phyloP scores from a whole-genome alignment of 352 stramenopile genomes.

The Pythium aristosporum region DNA sequence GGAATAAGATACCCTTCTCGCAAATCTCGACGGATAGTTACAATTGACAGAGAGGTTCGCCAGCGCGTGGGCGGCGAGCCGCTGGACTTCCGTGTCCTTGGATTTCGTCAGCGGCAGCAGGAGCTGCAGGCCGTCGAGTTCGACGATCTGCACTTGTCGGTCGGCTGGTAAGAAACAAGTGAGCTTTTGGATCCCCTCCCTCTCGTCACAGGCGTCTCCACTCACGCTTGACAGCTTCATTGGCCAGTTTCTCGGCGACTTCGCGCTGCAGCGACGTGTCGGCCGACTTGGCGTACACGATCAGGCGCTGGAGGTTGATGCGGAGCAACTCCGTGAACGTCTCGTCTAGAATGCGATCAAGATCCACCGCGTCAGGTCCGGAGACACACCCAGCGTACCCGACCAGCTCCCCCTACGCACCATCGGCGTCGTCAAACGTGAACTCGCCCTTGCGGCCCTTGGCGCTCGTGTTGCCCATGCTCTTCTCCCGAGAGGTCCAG shows the following conservation, averaged over 20 bases:
- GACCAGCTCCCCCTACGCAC: constrained; percentile 22
- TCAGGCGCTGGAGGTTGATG: constrained; percentile 90
- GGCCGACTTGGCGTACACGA: constrained; percentile 91
- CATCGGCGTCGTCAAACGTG: constrained; percentile 72
- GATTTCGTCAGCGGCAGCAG: constrained; percentile 92
- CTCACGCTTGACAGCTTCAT: constrained; percentile 93
- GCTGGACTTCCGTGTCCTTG: constrained; percentile 91
- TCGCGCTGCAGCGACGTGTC: constrained; percentile 89
- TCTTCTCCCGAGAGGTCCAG: neutral
- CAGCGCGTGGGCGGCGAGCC: constrained; percentile 91
- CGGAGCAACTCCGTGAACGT: constrained; percentile 86
- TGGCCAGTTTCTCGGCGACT: constrained; percentile 93
- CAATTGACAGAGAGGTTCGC: constrained; percentile 94
- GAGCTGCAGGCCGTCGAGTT: constrained; percentile 91
- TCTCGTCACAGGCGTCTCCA: neutral
- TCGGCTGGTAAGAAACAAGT: constrained; percentile 50
- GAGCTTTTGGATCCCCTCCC: neutral
- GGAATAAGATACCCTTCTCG: neutral
- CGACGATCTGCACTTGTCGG: constrained; percentile 92
- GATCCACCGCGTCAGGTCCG: neutral
- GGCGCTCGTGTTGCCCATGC: constrained; percentile 44
- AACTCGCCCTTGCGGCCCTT: constrained; percentile 83
- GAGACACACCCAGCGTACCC: neutral
- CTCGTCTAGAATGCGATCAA: constrained; percentile 50
- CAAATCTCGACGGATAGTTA: constrained; percentile 24